These are phyloP conservation scores for Rhizophlyctis rosea DNA, from an alignment of 192 early-diverging fungal genomes.

Conservation along the genomic window DNA sequence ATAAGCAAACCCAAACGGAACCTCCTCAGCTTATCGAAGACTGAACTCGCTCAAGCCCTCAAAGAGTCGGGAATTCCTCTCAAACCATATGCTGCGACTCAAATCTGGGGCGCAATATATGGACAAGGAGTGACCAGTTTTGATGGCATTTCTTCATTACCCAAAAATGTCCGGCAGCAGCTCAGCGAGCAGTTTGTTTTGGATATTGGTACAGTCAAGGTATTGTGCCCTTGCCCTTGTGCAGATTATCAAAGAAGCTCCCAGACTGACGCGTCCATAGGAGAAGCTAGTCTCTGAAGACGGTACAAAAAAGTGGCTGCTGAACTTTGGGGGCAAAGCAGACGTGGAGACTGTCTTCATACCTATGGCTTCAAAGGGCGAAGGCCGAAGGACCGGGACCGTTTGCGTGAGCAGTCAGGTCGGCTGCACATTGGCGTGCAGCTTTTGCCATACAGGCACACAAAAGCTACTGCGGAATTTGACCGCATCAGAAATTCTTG, in stretches of 20 bases:
- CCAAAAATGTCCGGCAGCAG: conserved; percentile 43
- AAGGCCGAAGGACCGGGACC: conserved; percentile 48
- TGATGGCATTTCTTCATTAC: conserved; percentile 65
- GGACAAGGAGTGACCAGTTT: conserved; percentile 55
- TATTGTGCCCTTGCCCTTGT: background rate
- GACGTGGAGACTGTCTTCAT: conserved; percentile 78
- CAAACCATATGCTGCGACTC: conserved; percentile 5
- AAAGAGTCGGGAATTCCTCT: no score
- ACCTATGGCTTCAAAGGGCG: conserved; percentile 29
- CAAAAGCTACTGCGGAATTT: conserved; percentile 77
- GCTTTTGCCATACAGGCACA: conserved; percentile 89
- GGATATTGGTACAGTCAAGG: conserved; percentile 53
- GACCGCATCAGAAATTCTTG: conserved; percentile 61
- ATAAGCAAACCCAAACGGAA: no score
- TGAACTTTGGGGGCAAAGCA: conserved; percentile 32
- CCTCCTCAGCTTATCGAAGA: no score
- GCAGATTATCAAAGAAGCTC: background rate
- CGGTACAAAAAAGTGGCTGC: conserved; percentile 47
- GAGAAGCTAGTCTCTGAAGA: conserved; percentile 29
- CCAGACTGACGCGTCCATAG: background rate
- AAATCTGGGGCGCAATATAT: conserved; percentile 32
- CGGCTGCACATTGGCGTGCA: conserved; percentile 81
- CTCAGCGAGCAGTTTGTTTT: conserved; percentile 52
- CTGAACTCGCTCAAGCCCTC: no score
- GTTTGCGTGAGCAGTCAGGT: conserved; percentile 81